Base-by-base conservation (phyloP, 2,329 filamentous ascomycete genomes). In the Harringtonia lauricola region DNA sequence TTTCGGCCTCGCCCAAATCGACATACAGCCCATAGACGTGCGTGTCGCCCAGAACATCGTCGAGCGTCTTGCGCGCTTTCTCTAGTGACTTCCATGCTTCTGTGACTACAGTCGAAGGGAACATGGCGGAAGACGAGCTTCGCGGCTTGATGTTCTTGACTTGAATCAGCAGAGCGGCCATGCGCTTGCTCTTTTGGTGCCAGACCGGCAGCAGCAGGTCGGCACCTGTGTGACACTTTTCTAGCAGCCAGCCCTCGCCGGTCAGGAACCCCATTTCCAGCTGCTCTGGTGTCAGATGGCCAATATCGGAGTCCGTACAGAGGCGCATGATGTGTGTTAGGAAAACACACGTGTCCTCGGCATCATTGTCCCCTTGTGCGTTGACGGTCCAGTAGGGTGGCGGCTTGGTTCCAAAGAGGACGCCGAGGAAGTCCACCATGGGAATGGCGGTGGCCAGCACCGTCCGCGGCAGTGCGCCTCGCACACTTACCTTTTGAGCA, bases 311-410 rank as follows among this genome's bases (percentile, higher is more conserved):
- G 19, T 34, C 29, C 17, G 34, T 37, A 26, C 41, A 36, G 9
- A 42, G 33, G n/a, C 41, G 41, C 17, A 14, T 35, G 17, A 42
- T 22, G 41, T 42, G 41, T n/a, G 41, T 42, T 12, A 42, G 24
- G 26, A 40, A 40, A 22, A 40, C 38, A n/a, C 8, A 21, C 7
- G 28, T 22, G 7, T 40, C 38, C 19, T 17, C 37, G 37, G 24
- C 28, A n/a, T 40, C 38, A 15, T 33, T 15, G 3, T 21, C 6
- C 10, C 38, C 29, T 13, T 33, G 28, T 4, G 17, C 8, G 18
- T 33, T 33, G 18, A 8, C 10, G 24, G 26, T 39, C 38, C 38
- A 40, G 18, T 15, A 21, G 6, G 17, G 9, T 18, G 38, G 38
- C 28, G 18, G 28, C 18, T 15, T 30, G 12, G 34, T 22, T 15